A percentile compares a stretch with the other conserved stretches of the same genome.
phyloP scores from a whole-genome alignment of 2,329 filamentous ascomycete genomes.

The Endoconidiophora laricicola region DNA sequence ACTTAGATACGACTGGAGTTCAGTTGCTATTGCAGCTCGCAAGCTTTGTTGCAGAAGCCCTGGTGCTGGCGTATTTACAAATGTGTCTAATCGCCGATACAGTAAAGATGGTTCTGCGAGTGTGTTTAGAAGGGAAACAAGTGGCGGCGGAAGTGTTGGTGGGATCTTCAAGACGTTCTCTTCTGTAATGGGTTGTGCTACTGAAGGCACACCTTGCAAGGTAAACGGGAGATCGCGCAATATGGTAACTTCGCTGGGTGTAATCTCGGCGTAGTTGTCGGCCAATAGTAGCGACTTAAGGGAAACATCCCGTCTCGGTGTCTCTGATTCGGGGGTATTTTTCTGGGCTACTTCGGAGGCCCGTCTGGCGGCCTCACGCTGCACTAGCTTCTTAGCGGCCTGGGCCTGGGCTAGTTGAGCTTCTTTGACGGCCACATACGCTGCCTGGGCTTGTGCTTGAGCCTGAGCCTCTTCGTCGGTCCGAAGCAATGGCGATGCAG shows the following conservation, averaged over 20 bases:
- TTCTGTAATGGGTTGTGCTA: slow-evolving; percentile 60
- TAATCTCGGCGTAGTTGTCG: slow-evolving; percentile 37
- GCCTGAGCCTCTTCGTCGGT: slow-evolving; percentile 27
- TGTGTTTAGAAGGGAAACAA: slow-evolving; percentile 74
- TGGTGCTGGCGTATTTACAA: slow-evolving; percentile 64
- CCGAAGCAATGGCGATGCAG: slow-evolving; percentile 21
- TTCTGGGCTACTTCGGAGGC: slow-evolving; percentile 13
- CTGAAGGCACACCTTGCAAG: slow-evolving; percentile 78
- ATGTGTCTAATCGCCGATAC: slow-evolving; percentile 64
- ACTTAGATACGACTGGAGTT: slow-evolving; percentile 77
- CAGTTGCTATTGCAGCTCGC: slow-evolving; percentile 66
- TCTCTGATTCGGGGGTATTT: slow-evolving; percentile 16
- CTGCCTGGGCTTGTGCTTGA: slow-evolving; percentile 25
- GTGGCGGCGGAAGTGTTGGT: slow-evolving; percentile 59
- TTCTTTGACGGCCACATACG: slow-evolving; percentile 25
- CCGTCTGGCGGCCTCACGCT: slow-evolving; percentile 21
- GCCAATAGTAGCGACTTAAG: slow-evolving; percentile 41
- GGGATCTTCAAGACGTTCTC: slow-evolving; percentile 60
- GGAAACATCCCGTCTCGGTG: slow-evolving; percentile 31
- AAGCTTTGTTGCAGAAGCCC: slow-evolving; percentile 87
- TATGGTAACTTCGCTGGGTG: slow-evolving; percentile 48
- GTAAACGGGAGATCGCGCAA: slow-evolving; percentile 80
- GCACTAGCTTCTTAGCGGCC: slow-evolving; percentile 8
- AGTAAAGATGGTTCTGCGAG: slow-evolving; percentile 88
- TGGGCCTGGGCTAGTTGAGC: slow-evolving; percentile 19